Conservation (phyloP, 1,139 yeast genomes). For the Geotrichum australiense region DNA sequence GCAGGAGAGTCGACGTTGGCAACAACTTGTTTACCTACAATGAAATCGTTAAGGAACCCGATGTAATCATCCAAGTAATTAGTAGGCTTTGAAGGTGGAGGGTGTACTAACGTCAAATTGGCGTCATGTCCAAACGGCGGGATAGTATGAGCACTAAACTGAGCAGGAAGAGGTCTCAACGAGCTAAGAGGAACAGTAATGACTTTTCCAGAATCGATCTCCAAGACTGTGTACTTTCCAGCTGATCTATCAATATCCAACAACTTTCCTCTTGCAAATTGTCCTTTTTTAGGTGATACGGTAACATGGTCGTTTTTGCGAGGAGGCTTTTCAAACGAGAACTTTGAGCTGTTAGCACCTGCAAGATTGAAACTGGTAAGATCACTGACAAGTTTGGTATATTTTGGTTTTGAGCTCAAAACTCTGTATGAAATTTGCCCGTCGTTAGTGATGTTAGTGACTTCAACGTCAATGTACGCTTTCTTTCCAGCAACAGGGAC, state of each 20-base stretch:
- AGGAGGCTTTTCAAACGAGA: constrained; percentile 35
- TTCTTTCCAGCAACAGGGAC: constrained; percentile 20
- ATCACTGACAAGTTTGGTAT: constrained; percentile 32
- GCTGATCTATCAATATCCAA: constrained; percentile 44
- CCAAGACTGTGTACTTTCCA: constrained; percentile 46
- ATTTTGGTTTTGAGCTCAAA: constrained; percentile 21
- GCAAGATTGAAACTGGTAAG: constrained; percentile 33
- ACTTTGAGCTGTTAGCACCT: constrained; percentile 38
- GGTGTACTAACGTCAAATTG: constrained; percentile 47
- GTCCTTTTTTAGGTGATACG: constrained; percentile 49
- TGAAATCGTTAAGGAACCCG: constrained; percentile 48
- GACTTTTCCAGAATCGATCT: constrained; percentile 59
- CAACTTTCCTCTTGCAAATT: constrained; percentile 57
- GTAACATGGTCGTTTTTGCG: constrained; percentile 56
- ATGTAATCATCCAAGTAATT: constrained; percentile 54
- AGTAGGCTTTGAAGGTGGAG: constrained; percentile 55
- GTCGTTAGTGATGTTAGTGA: constrained; percentile 46
- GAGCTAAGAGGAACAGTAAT: constrained; percentile 44
- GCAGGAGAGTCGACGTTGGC: constrained; percentile 42
- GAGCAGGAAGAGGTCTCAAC: constrained; percentile 50
- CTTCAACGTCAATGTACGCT: constrained; percentile 54
- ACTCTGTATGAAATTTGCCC: constrained; percentile 54
- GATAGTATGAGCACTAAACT: constrained; percentile 38
- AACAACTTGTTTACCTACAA: constrained; percentile 52
- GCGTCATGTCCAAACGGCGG: constrained; percentile 58